A percentile compares a stretch with the other conserved stretches of the same genome.
phyloP scores from a whole-genome alignment of 805 yeast genomes.

The Saturnispora sanitii region DNA sequence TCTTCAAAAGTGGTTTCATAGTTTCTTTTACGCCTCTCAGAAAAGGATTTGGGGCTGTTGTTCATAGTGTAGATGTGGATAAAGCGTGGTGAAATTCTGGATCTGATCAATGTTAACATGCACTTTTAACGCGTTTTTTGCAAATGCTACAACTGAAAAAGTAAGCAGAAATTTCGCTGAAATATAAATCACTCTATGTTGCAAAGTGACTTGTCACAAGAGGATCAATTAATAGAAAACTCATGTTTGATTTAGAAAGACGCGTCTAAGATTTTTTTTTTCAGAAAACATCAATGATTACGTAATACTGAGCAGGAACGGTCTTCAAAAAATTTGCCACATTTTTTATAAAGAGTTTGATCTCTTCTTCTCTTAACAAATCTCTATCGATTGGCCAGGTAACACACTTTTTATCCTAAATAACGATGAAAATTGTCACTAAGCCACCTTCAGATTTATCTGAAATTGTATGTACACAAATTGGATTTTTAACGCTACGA shows the following conservation, averaged over 20 bases:
- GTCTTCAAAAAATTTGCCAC: background rate
- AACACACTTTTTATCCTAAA: background rate
- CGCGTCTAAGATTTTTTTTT: too few species aligned
- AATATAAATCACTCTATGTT: too few species aligned
- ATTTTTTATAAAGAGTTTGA: background rate
- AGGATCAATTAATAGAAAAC: too few species aligned
- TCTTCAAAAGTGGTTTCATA: too few species aligned
- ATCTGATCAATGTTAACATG: background rate
- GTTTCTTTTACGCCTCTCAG: too few species aligned
- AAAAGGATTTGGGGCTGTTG: background rate
- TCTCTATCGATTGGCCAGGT: background rate
- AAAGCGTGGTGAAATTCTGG: background rate
- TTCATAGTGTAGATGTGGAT: background rate
- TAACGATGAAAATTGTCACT: conserved; percentile 1
- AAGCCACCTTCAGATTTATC: conserved; percentile 3
- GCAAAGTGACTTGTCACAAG: too few species aligned
- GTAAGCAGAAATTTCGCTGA: too few species aligned
- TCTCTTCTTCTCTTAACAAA: background rate
- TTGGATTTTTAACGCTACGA: background rate
- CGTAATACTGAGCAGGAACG: too few species aligned
- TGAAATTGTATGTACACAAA: conserved; percentile 8
- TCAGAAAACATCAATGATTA: too few species aligned
- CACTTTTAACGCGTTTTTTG: background rate
- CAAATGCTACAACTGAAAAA: too few species aligned
- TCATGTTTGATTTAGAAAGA: too few species aligned